These are phyloP conservation scores for Amphicarpaea edgeworthii DNA, from an alignment of 306 rosid genomes.

Conservation along the genomic window DNA sequence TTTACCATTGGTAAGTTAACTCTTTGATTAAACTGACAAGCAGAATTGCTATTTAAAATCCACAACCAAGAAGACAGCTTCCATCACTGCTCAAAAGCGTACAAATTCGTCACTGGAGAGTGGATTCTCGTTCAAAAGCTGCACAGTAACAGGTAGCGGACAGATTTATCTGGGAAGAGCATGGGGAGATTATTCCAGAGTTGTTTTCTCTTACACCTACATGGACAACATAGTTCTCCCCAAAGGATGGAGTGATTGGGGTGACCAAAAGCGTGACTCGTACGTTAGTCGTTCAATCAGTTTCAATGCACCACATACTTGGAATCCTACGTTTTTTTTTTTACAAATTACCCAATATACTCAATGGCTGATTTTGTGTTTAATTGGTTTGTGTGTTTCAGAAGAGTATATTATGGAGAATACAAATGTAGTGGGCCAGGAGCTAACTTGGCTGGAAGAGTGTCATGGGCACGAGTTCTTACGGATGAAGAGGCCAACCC, in stretches of 20 bases:
- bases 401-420: constrained; percentile 76
- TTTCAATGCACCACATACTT: not conserved
- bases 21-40: not conserved
- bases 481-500: constrained; percentile 69
- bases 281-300: constrained; percentile 57
- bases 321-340: not conserved
- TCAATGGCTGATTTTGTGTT: not conserved
- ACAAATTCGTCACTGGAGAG: constrained; percentile 61
- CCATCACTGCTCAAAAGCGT: constrained; percentile 77
- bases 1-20: not conserved
- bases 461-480: constrained; percentile 63
- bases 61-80: constrained; percentile 63
- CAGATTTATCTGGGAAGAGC: constrained; percentile 79
- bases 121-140: constrained; percentile 75
- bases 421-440: constrained; percentile 85
- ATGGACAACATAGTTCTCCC: constrained; percentile 68
- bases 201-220: constrained; percentile 74
- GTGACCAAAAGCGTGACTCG: constrained; percentile 63
- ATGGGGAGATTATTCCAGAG: constrained; percentile 83
- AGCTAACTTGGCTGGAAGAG: constrained; percentile 68
- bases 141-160: constrained; percentile 65
- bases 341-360: not conserved
- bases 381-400: constrained; percentile 23
- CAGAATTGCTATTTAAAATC: constrained; percentile 73
- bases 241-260: constrained; percentile 85